Conservation (phyloP, 2,329 filamentous ascomycete species). For the Delphinella strobiligena region DNA sequence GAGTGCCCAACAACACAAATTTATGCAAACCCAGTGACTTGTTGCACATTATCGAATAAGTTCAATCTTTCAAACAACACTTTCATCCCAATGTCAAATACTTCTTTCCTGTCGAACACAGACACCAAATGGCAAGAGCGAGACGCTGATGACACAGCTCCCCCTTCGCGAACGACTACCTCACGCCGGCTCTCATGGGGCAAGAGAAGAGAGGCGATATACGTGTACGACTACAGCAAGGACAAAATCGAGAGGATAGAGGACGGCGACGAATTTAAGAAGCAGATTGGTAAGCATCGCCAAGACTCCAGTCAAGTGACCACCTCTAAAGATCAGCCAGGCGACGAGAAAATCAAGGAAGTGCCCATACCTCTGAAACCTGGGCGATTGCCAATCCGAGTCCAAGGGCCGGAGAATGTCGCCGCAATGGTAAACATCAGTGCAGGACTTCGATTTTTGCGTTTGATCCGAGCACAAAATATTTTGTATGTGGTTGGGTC, state of each 20-base stretch:
- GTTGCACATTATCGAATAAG: too few relatives aligned
- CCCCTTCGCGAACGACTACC: too few relatives aligned
- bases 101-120: too few relatives aligned
- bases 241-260: conserved; percentile 2
- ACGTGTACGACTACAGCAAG: conserved; percentile 4
- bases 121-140: too few relatives aligned
- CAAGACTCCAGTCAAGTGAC: background rate
- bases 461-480: conserved; percentile 6
- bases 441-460: conserved; percentile 1
- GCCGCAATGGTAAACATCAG: conserved; percentile 7
- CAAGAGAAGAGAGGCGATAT: conserved; percentile 1
- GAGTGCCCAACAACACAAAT: too few relatives aligned
- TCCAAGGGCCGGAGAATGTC: conserved; percentile 1
- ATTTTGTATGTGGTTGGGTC: conserved; percentile 31
- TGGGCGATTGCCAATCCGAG: conserved; percentile 5
- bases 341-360: background rate
- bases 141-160: too few relatives aligned
- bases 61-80: too few relatives aligned
- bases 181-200: too few relatives aligned
- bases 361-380: conserved; percentile 2
- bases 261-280: background rate
- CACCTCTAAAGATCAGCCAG: background rate
- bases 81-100: too few relatives aligned
- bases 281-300: conserved; percentile 3
- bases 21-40: too few relatives aligned